phyloP scores from a whole-genome alignment of 768 basidiomycete species.

The Podaxis sp. region DNA sequence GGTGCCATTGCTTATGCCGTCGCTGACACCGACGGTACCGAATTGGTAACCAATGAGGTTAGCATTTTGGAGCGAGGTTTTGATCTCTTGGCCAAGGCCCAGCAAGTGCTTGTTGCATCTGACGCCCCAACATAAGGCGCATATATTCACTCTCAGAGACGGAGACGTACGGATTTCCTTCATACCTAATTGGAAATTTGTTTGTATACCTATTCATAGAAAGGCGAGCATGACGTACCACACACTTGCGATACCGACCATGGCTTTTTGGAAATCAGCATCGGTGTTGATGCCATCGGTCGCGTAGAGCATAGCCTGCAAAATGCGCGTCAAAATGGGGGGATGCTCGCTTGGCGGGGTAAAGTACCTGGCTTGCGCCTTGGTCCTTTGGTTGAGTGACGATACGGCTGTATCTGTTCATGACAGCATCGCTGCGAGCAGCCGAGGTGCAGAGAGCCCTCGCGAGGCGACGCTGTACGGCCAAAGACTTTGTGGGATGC shows the following conservation, averaged over 20 bases:
- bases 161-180: constrained; percentile 93
- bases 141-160: constrained; percentile 3
- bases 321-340: constrained; percentile 3
- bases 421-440: constrained; percentile 41
- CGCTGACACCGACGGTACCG: constrained; percentile 96
- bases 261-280: constrained; percentile 89
- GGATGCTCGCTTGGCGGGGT: background rate
- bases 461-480: constrained; percentile 27
- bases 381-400: constrained; percentile 94
- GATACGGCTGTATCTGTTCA: constrained; percentile 74
- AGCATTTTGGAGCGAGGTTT: constrained; percentile 69
- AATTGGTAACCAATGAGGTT: constrained; percentile 94
- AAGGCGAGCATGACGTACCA: constrained; percentile 59
- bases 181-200: constrained; percentile 69
- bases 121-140: constrained; percentile 55
- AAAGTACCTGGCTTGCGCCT: constrained; percentile 83
- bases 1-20: constrained; percentile 99
- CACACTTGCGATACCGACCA: constrained; percentile 96
- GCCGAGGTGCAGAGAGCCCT: constrained; percentile 40
- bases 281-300: constrained; percentile 86
- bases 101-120: constrained; percentile 97
- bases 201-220: constrained; percentile 12
- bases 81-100: constrained; percentile 83
- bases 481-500: constrained; percentile 24
- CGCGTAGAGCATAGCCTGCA: constrained; percentile 97